Base-by-base conservation (phyloP, 495 filamentous ascomycete species). In the Aspergillus nanangensis region DNA sequence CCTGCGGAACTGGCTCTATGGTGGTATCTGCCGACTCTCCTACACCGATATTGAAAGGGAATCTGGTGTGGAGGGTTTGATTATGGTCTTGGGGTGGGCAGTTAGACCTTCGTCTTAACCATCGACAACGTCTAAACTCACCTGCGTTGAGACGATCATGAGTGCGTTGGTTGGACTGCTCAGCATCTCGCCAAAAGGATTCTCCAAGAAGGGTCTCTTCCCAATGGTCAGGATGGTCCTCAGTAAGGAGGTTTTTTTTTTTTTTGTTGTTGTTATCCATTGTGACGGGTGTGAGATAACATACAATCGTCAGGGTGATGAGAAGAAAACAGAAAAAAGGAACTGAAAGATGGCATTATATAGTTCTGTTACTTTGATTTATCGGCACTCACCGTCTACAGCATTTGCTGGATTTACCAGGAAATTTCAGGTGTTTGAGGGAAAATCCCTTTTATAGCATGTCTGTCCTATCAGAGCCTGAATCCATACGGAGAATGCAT, bases 171-270 rank as follows among this genome's bases (percentile, higher is more conserved):
- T 55, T 60, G 35, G 27, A 53, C 3, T 38, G 11, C 23, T 57
- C 50, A 10, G 52, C 52, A 35, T 64, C 56, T 47, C 49, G 55
- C 65, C 65, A 69, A 44, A 69, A 66, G 3, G 50, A 53, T 18
- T 32, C 43, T 9, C 65, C 65, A 27, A 65, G 41, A 3, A 69
- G 53, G 15, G 59, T 61, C 15, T 27, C 35, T n/a, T 52, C 36
- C 65, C 65, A 69, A 51, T 64, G 65, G 4, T 20, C 36, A 20
- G 56, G 44, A 41, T 57, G 48, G 14, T 64, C 52, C 9, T 63
- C 54, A 47, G 65, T 65, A 2, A 15, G 46, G 33, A 38, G 27
- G 8, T 31, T 32, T 21, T 44, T 47, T 42, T n/a, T n/a, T n/a
- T n/a, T n/a, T n/a, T n/a, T n/a, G n/a, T n/a, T n/a, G n/a, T n/a